Evolutionary conservation across 1,284 basidiomycete genomes (phyloP).

Genomic region (Mrakiaceae sp.): DNA sequence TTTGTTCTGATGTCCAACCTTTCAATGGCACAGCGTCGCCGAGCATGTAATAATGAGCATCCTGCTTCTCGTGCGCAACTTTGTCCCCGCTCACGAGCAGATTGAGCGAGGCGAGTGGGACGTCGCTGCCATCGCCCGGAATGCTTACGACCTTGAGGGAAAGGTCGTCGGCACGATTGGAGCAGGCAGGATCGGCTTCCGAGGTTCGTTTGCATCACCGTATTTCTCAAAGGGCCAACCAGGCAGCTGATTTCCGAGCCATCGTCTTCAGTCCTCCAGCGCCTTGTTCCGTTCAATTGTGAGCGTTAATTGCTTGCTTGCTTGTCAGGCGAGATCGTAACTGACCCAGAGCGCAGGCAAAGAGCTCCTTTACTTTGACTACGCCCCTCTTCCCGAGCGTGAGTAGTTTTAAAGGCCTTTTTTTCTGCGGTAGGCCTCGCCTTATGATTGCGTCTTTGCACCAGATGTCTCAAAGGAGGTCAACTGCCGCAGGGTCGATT

Average conservation of each 20-base stretch:
- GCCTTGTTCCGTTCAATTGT: slow-evolving; percentile 69
- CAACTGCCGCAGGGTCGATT: slow-evolving; percentile 62
- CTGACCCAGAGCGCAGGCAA: slow-evolving; percentile 39
- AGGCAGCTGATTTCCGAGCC: not conserved
- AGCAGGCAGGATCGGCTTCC: slow-evolving; percentile 73
- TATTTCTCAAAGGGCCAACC: not conserved
- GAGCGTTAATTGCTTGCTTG: too few relatives aligned
- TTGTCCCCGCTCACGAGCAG: slow-evolving; percentile 55
- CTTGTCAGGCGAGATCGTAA: too few relatives aligned
- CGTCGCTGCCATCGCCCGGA: slow-evolving; percentile 66
- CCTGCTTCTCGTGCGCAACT: slow-evolving; percentile 77
- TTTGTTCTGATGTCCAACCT: too few relatives aligned
- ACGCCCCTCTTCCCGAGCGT: slow-evolving; percentile 54
- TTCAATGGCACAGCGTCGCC: slow-evolving; percentile 43
- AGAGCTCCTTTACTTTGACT: slow-evolving; percentile 89
- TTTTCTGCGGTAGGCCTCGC: slow-evolving; percentile 20
- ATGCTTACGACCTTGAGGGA: slow-evolving; percentile 77
- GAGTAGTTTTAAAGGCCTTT: too few relatives aligned
- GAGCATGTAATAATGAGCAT: slow-evolving; percentile 82
- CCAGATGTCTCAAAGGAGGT: slow-evolving; percentile 43
- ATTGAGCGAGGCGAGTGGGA: slow-evolving; percentile 74
- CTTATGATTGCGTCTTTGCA: not conserved
- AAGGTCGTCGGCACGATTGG: slow-evolving; percentile 86
- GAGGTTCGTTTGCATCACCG: slow-evolving; percentile 35
- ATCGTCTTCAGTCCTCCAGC: slow-evolving; percentile 52